Base-by-base conservation (phyloP, 768 basidiomycete genomes). In the Candolleomyces efflorescens region DNA sequence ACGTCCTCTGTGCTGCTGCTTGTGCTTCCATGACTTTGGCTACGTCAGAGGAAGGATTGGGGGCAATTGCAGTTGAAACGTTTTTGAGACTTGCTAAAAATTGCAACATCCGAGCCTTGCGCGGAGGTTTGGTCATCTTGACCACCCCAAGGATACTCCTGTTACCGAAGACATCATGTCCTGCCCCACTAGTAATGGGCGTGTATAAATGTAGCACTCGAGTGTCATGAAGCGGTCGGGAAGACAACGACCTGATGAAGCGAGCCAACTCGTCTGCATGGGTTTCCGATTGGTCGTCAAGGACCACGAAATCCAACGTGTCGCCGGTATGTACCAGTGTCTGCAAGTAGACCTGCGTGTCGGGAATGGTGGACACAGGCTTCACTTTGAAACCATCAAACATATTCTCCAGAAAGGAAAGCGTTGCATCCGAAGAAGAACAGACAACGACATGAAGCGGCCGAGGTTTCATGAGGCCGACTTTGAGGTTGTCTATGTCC, bases 131-230 rank as follows among this genome's bases (percentile, higher is more conserved):
- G 9, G 85, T 87, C 77, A 89, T 83, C 60, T 84, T 82, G 23
- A 83, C 74, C 5, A 89, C 79, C 12, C 83, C 83, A 0, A 82
- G 76, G 27, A 75, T 77, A 48, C 73, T 76, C 59, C 70, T 82
- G 45, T 73, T 79, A 26, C 74, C 72, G 56, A 85, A 81, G 17
- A 82, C 73, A 1, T 77, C 72, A 44, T 79, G 78, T 17, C 82
- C 81, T 5, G 80, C 75, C 39, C 78, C 74, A 60, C 81, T 84
- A 20, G 84, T 83, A 0, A 84, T 86, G 1, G 87, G 88, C 1
- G 87, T 89, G 66, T 87, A 88, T 18, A 90, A 72, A 60, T 89
- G 87, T 13, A 90, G 76, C 55, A 89, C 71, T 70, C 85, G 86
- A 3, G 86, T 84, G 11, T 85, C 80, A 23, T 66, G 65, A 7